Evolutionary conservation across 352 stramenopile genomes (phyloP).

Genomic region (Phytophthora macrochlamydospora): DNA sequence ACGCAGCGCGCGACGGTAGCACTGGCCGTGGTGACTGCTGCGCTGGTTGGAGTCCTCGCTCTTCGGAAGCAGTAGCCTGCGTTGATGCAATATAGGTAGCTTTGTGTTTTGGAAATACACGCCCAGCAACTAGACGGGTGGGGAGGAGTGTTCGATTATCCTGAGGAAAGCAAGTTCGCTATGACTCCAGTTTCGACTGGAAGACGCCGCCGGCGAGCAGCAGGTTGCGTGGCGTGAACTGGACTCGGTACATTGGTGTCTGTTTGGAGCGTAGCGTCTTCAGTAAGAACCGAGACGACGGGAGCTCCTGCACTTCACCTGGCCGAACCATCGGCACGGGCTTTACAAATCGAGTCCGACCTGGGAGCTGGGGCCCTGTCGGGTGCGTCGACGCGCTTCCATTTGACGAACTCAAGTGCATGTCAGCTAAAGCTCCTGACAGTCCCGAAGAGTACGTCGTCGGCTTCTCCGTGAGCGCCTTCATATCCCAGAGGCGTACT

Average conservation of each 20-base stretch:
- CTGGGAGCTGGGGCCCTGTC: constrained; percentile 20
- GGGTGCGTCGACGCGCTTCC: neutral
- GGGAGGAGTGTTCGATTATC: constrained; percentile 25
- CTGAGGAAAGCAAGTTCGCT: constrained; percentile 14
- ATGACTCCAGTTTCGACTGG: constrained; percentile 59
- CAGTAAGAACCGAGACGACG: constrained; percentile 75
- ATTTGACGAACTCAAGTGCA: constrained; percentile 35
- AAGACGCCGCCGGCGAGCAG: constrained; percentile 79
- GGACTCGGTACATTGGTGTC: constrained; percentile 81
- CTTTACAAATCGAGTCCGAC: constrained; percentile 48
- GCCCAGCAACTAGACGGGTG: too few relatives aligned
- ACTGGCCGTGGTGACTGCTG: constrained; percentile 35
- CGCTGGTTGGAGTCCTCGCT: constrained; percentile 35
- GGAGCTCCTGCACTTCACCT: constrained; percentile 55
- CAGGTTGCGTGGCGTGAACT: constrained; percentile 85
- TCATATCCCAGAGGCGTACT: constrained; percentile 87
- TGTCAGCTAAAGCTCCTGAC: constrained; percentile 37
- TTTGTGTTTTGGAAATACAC: constrained; percentile 11
- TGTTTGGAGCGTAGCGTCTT: constrained; percentile 88
- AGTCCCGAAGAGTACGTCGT: constrained; percentile 26
- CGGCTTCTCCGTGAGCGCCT: constrained; percentile 65
- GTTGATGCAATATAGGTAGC: neutral
- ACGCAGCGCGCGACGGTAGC: constrained; percentile 32
- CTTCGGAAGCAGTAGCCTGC: constrained; percentile 32
- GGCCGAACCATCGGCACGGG: constrained; percentile 65